phyloP scores from a whole-genome alignment of 2,329 filamentous ascomycete species.

The Fusarium sarcochroum region DNA sequence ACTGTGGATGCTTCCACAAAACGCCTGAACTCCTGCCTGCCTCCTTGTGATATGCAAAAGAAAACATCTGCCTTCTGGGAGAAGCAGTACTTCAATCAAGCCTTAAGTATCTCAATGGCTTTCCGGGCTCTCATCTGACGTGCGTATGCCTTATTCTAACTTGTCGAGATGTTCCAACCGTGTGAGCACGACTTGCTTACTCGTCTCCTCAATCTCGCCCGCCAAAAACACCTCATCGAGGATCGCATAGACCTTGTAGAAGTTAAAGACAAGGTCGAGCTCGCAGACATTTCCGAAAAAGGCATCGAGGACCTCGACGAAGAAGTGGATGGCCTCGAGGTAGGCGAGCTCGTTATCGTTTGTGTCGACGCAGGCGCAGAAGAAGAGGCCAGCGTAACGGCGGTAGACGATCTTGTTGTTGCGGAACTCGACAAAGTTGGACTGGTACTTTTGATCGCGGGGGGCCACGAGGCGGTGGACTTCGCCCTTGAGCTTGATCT shows the following conservation, averaged over 20 bases:
- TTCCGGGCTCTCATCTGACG: not conserved
- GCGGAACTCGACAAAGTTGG: slow-evolving; percentile 97
- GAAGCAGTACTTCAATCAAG: slow-evolving; percentile 1
- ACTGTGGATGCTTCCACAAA: slow-evolving; percentile 26
- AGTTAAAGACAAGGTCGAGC: slow-evolving; percentile 89
- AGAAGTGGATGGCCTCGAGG: slow-evolving; percentile 98
- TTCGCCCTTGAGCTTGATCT: slow-evolving; percentile 99
- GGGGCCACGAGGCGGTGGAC: slow-evolving; percentile 98
- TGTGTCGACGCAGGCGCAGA: slow-evolving; percentile 98
- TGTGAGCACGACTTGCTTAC: slow-evolving; percentile 97
- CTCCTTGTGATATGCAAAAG: slow-evolving; percentile 34
- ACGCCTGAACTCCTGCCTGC: slow-evolving; percentile 40
- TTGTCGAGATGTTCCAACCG: slow-evolving; percentile 96
- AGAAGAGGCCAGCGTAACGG: slow-evolving; percentile 97
- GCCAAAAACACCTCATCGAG: slow-evolving; percentile 98
- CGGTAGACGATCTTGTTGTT: slow-evolving; percentile 98
- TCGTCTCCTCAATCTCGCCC: slow-evolving; percentile 98
- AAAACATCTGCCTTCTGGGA: not conserved
- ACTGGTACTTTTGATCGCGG: slow-evolving; percentile 99
- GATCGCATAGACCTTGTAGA: slow-evolving; percentile 95
- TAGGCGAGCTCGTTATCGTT: slow-evolving; percentile 99
- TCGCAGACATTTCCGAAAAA: slow-evolving; percentile 99
- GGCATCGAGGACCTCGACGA: slow-evolving; percentile 97
- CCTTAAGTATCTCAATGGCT: not conserved
- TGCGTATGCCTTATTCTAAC: slow-evolving; percentile 74